These are phyloP conservation scores for Trametes sanguinea DNA, from an alignment of 768 basidiomycete genomes.

Conservation along the genomic window DNA sequence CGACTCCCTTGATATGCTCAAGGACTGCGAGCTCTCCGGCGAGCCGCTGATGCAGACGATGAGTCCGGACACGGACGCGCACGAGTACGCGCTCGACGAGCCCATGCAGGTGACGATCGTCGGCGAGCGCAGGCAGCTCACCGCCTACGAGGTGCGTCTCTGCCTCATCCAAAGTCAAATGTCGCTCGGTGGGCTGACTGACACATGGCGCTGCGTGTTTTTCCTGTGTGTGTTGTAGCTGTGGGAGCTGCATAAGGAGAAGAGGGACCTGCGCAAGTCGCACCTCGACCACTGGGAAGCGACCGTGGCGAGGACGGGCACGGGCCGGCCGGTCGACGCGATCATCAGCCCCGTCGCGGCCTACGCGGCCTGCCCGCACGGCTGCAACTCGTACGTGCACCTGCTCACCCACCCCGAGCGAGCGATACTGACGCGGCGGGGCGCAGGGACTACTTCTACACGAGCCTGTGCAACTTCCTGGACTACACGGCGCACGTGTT, in stretches of 20 bases:
- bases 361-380: conserved; percentile 48
- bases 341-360: conserved; percentile 50
- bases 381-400: conserved; percentile 40
- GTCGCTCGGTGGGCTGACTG: conserved; percentile 14
- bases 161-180: too few species aligned
- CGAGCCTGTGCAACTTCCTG: conserved; percentile 47
- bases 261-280: conserved; percentile 43
- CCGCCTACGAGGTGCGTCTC: conserved; percentile 19
- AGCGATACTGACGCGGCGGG: conserved; percentile 13
- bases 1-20: conserved; percentile 41
- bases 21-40: conserved; percentile 41
- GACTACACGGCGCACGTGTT: conserved; percentile 48
- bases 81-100: conserved; percentile 43
- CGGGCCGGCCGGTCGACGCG: conserved; percentile 53
- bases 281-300: conserved; percentile 53
- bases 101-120: conserved; percentile 49
- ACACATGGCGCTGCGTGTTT: background rate
- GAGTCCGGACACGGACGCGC: conserved; percentile 37
- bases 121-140: conserved; percentile 34
- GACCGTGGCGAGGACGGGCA: conserved; percentile 44
- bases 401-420: background rate
- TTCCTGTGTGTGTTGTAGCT: conserved; percentile 30
- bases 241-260: conserved; percentile 49
- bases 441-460: conserved; percentile 44
- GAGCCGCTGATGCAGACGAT: conserved; percentile 46